These are phyloP conservation scores for Psilocybe mexicana DNA, from an alignment of 1,284 basidiomycete species.

Conservation along the genomic window DNA sequence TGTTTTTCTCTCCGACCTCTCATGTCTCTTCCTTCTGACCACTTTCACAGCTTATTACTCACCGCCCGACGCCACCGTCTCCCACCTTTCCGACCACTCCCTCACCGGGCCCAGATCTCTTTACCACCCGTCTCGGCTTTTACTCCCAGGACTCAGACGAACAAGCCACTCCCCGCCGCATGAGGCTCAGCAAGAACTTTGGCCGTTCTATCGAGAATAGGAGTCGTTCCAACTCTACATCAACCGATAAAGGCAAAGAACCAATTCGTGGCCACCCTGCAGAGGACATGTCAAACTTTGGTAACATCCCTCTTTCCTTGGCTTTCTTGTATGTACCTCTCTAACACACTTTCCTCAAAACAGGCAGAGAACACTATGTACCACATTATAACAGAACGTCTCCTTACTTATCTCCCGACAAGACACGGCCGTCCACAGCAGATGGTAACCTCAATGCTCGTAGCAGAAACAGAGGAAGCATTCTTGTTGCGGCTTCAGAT, in stretches of 20 bases:
- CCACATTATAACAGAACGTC: conserved; percentile 25
- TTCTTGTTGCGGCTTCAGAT: conserved; percentile 59
- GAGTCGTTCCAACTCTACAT: conserved; percentile 20
- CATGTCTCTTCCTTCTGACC: conserved; percentile 7
- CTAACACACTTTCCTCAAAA: not conserved
- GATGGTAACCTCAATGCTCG: conserved; percentile 23
- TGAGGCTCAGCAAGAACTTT: conserved; percentile 19
- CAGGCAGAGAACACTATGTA: conserved; percentile 24
- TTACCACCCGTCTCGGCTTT: conserved; percentile 27
- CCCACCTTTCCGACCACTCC: conserved; percentile 19
- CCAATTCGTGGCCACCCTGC: conserved; percentile 21
- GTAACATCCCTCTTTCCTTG: conserved; percentile 18
- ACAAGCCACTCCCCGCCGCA: conserved; percentile 10
- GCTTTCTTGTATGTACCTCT: conserved; percentile 1
- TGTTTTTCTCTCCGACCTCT: not conserved
- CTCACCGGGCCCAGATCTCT: conserved; percentile 18
- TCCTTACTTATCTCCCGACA: conserved; percentile 26
- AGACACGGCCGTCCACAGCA: conserved; percentile 27
- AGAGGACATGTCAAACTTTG: conserved; percentile 24
- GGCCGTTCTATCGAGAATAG: conserved; percentile 6
- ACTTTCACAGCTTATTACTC: conserved; percentile 18
- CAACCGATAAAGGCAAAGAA: conserved; percentile 34
- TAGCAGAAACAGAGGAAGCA: conserved; percentile 42
- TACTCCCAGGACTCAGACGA: conserved; percentile 9
- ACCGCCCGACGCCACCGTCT: conserved; percentile 14